A percentile compares a stretch with the other conserved stretches of the same genome.
phyloP scores from a whole-genome alignment of 352 stramenopile species.

The Globisporangium middletonii region DNA sequence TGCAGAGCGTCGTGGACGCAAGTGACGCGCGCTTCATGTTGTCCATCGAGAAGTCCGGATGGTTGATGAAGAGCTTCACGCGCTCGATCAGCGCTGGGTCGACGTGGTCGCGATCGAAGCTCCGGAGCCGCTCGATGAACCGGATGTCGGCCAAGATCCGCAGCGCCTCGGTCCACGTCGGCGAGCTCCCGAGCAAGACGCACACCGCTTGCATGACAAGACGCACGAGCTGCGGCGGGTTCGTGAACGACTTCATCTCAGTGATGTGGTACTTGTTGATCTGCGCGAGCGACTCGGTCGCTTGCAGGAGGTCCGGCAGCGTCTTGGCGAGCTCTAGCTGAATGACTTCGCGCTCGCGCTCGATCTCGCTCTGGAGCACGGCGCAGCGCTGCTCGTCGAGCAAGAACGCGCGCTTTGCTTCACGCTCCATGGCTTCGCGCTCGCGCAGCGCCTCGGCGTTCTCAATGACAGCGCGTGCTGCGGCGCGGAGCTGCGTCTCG shows the following conservation, averaged over 20 bases:
- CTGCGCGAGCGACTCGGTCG: constrained; percentile 52
- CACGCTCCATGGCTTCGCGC: constrained; percentile 31
- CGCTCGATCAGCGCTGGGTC: constrained; percentile 38
- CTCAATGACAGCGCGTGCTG: constrained; percentile 23
- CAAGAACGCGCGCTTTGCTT: constrained; percentile 41
- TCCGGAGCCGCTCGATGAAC: constrained; percentile 54
- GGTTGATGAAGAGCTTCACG: constrained; percentile 54
- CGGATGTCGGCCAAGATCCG: constrained; percentile 61
- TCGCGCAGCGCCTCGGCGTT: constrained; percentile 19
- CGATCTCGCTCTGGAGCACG: constrained; percentile 49
- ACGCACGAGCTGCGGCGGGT: constrained; percentile 59
- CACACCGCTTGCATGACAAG: constrained; percentile 78
- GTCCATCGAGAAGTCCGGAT: constrained; percentile 74
- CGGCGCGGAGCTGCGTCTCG: constrained; percentile 26
- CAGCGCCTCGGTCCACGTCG: constrained; percentile 63
- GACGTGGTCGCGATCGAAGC: constrained; percentile 53
- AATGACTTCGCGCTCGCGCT: constrained; percentile 46
- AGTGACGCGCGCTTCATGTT: constrained; percentile 68
- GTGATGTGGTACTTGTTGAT: constrained; percentile 81
- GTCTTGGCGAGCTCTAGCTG: constrained; percentile 53
- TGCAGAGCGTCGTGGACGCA: constrained; percentile 61
- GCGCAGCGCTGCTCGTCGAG: constrained; percentile 49
- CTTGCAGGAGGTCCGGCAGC: constrained; percentile 47
- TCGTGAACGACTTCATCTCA: constrained; percentile 76
- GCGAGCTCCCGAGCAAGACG: constrained; percentile 44